Evolutionary conservation across 345 rosid genomes (phyloP), one percentile per base, ranked within the genome.

Genomic region (Hevea brasiliensis): DNA sequence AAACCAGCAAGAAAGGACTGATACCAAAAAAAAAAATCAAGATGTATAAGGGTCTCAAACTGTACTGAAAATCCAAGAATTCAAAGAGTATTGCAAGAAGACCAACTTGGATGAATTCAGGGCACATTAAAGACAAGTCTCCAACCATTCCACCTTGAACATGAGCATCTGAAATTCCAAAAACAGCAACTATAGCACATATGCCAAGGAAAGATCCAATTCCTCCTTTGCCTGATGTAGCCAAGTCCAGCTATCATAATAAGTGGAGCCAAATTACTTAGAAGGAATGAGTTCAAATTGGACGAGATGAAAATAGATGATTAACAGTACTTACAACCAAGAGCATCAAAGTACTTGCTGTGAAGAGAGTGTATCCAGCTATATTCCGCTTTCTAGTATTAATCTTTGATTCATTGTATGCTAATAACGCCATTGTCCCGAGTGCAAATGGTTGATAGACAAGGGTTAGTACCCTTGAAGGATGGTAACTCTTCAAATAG

Each of bases 61-160:
- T 3, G 1, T 26, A 20, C 3, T 1, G 20, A 56, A 69, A 53
- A 9, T 4, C 17, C 67, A 50, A 45, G 14, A 35, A 4, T 32
- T 32, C 37, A 32, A 32, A 32, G 37, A 32, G 4, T 32, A 42
- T 54, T n/a, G 12, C 20, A 17, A 79, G 68, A 50, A 74, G 6
- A 6, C 47, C 11, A 59, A 89, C 98, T 90, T 92, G 98, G 72
- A 94, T 84, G 73, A 94, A 85, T 54, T 90, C 98, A 63, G 96
- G 94, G 75, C 78, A 83, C 97, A 95, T 95, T 87, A 95, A 86
- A 44, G 96, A 87, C 47, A 92, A 70, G 62, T 95, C 99, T 6
- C 98, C 98, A 53, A 91, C 84, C 86, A 95, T 84, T 61, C 99
- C 98, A 70, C 99, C 99, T 75, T 90, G 89, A 71, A 92, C 92